A percentile compares a stretch with the other conserved stretches of the same genome.
These are phyloP conservation scores for Pilatotrama ljubarskyi DNA, from an alignment of 768 basidiomycete genomes.

Conservation along the genomic window DNA sequence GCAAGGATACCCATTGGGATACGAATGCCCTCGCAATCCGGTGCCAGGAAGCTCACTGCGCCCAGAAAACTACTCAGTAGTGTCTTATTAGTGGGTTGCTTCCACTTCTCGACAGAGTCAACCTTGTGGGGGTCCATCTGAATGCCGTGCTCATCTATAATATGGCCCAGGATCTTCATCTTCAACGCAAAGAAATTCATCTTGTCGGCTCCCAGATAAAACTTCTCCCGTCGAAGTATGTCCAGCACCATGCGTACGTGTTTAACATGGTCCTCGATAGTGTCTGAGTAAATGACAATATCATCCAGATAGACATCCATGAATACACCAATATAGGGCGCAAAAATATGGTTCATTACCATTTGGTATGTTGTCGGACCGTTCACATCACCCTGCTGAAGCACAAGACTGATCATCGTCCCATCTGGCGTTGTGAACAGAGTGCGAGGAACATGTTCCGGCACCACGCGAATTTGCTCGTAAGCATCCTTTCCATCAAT, in stretches of 20 bases:
- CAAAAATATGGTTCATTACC: conserved; percentile 32
- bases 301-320: conserved; percentile 36
- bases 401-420: conserved; percentile 31
- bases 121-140: conserved; percentile 48
- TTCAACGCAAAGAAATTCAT: conserved; percentile 23
- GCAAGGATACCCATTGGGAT: conserved; percentile 42
- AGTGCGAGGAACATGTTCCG: conserved; percentile 24
- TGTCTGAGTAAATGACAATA: conserved; percentile 35
- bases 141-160: conserved; percentile 42
- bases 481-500: conserved; percentile 33
- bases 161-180: conserved; percentile 33
- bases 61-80: conserved; percentile 39
- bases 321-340: conserved; percentile 29
- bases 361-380: conserved; percentile 32
- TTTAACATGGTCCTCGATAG: conserved; percentile 28
- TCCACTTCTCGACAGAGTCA: conserved; percentile 34
- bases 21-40: conserved; percentile 32
- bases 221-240: conserved; percentile 5
- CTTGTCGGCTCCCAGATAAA: conserved; percentile 27
- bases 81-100: conserved; percentile 32
- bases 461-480: conserved; percentile 31
- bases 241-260: conserved; percentile 22
- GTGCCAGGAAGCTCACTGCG: conserved; percentile 35
- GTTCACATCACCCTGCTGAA: conserved; percentile 37
- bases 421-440: conserved; percentile 32